Conservation (phyloP, 441 rosid species). For the Kokia cookei region DNA sequence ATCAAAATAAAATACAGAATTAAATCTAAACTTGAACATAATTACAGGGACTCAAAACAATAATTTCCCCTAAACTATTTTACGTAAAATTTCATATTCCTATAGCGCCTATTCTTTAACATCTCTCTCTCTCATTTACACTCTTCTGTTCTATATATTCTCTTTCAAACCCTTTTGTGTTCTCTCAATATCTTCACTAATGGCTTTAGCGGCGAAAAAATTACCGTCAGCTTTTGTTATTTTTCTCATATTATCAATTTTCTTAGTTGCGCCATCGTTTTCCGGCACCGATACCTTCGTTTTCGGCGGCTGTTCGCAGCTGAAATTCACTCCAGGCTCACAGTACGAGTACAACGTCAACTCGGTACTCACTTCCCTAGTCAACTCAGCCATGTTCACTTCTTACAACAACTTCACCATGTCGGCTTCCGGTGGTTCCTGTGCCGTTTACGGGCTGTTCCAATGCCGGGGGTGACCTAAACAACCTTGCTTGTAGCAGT, state of each 20-base stretch:
- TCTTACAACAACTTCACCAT: slow-evolving; percentile 52
- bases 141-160: background rate
- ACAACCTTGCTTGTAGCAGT: slow-evolving; percentile 32
- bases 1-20: no score
- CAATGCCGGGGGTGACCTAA: slow-evolving; percentile 70
- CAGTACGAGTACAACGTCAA: slow-evolving; percentile 45
- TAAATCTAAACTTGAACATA: no score
- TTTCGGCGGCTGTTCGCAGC: slow-evolving; percentile 65
- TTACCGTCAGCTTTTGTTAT: background rate
- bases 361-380: slow-evolving; percentile 53
- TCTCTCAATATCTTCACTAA: background rate
- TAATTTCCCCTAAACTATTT: no score
- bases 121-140: background rate
- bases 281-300: slow-evolving; percentile 44
- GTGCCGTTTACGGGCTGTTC: slow-evolving; percentile 39
- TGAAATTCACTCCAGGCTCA: slow-evolving; percentile 36
- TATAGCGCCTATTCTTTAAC: no score
- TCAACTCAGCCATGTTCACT: slow-evolving; percentile 46
- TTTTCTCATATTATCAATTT: background rate
- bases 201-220: background rate
- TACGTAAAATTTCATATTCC: no score
- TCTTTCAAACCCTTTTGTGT: background rate
- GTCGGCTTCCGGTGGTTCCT: slow-evolving; percentile 3
- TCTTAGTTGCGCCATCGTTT: slow-evolving; percentile 20
- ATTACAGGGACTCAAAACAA: no score